phyloP scores from a whole-genome alignment of 2,329 filamentous ascomycete genomes.

The Bipolaris bicolor region DNA sequence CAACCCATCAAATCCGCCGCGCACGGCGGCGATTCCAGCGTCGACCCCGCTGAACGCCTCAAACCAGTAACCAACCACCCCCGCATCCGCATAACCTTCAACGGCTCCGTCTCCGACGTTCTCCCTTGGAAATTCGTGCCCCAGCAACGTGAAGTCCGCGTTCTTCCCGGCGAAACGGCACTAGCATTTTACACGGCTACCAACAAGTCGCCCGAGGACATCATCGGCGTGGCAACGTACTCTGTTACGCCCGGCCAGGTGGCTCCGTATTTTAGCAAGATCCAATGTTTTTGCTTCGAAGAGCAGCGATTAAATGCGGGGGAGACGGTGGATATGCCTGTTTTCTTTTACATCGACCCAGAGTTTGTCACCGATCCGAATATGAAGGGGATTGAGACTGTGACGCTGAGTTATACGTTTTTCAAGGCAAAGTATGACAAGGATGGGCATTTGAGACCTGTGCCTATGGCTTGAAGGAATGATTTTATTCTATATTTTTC shows the following conservation, averaged over 20 bases:
- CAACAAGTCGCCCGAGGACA: constrained; percentile 87
- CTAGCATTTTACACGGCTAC: constrained; percentile 97
- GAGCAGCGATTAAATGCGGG: constrained; percentile 90
- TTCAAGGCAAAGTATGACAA: constrained; percentile 93
- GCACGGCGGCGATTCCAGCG: constrained; percentile 61
- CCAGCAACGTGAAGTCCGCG: constrained; percentile 94
- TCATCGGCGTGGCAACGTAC: constrained; percentile 97
- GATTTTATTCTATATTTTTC: not conserved
- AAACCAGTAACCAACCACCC: constrained; percentile 79
- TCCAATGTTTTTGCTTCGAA: constrained; percentile 99
- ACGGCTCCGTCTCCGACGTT: constrained; percentile 91
- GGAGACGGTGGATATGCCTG: constrained; percentile 98
- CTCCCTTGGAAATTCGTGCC: constrained; percentile 97
- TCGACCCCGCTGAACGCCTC: constrained; percentile 76
- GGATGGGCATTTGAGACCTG: constrained; percentile 71
- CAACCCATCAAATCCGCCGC: constrained; percentile 84
- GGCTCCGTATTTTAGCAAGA: constrained; percentile 98
- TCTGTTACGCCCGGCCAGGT: constrained; percentile 95
- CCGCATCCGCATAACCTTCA: constrained; percentile 94
- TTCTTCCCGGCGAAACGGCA: constrained; percentile 94
- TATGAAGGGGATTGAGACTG: constrained; percentile 93
- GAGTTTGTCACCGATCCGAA: constrained; percentile 90
- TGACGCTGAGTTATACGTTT: constrained; percentile 96
- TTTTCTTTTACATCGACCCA: constrained; percentile 98
- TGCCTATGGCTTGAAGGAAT: constrained; percentile 49